A percentile compares a stretch with the other conserved stretches of the same genome.
Evolutionary conservation across 1,284 basidiomycete species (phyloP).

Genomic region (Irpex sp.): DNA sequence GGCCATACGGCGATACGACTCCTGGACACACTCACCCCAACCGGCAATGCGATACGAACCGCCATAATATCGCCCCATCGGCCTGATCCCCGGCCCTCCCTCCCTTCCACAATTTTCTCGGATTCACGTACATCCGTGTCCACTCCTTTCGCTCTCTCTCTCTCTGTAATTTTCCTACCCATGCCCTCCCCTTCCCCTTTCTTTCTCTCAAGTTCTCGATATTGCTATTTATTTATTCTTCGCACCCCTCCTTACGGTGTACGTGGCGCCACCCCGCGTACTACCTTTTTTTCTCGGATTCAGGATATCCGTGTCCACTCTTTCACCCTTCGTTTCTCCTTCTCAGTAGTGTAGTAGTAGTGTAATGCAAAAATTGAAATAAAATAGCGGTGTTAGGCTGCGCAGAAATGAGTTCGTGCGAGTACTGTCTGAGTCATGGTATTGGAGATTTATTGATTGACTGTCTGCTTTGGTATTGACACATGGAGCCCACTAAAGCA

Average conservation of each 20-base stretch:
- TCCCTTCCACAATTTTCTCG: not conserved
- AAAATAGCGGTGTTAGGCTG: not conserved
- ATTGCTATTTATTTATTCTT: not conserved
- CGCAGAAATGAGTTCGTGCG: not conserved
- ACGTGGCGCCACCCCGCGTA: not conserved
- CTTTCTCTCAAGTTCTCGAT: not conserved
- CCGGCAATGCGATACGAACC: not conserved
- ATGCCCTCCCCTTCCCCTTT: not conserved
- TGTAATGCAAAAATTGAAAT: not conserved
- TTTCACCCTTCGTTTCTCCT: not conserved
- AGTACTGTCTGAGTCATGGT: too few relatives aligned
- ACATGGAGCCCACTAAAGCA: not conserved
- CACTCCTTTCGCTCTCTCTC: not conserved
- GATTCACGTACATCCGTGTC: not conserved
- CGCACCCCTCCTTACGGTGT: not conserved
- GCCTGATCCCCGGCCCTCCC: not conserved
- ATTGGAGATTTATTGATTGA: too few relatives aligned
- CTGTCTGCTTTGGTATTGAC: not conserved
- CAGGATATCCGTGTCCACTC: not conserved
- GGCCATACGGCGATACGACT: too few relatives aligned
- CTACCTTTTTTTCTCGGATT: not conserved
- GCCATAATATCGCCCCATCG: not conserved
- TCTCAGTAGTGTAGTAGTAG: not conserved
- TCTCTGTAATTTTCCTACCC: not conserved
- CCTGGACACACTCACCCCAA: too few relatives aligned